Evolutionary conservation across 2,329 filamentous ascomycete species (phyloP).

Genomic region (Fusarium sp.): DNA sequence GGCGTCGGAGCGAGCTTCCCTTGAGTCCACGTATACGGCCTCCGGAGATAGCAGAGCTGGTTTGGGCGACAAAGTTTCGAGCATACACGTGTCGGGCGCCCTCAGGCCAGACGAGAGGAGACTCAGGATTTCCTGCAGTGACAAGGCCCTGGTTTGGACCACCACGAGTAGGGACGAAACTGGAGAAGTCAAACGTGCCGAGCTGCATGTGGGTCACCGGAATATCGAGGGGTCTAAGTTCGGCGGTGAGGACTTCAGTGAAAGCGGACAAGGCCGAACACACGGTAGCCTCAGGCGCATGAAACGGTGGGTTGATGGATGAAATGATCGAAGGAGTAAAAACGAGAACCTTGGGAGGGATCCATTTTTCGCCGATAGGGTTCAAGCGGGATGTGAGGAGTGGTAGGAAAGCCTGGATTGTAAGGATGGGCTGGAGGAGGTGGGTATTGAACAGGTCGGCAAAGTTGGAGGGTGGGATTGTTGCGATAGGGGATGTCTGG

Average conservation of each 20-base stretch:
- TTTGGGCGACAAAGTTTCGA: slow-evolving; percentile 70
- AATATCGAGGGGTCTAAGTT: slow-evolving; percentile 81
- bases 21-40: slow-evolving; percentile 70
- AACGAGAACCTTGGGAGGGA: slow-evolving; percentile 77
- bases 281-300: slow-evolving; percentile 88
- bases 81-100: slow-evolving; percentile 71
- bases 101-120: slow-evolving; percentile 73
- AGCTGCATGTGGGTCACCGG: slow-evolving; percentile 90
- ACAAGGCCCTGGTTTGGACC: slow-evolving; percentile 55
- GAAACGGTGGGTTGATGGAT: slow-evolving; percentile 83
- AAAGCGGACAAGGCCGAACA: slow-evolving; percentile 89
- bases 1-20: slow-evolving; percentile 79
- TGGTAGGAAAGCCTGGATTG: slow-evolving; percentile 89
- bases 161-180: slow-evolving; percentile 66
- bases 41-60: slow-evolving; percentile 67
- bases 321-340: slow-evolving; percentile 85
- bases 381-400: slow-evolving; percentile 75
- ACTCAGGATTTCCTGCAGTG: slow-evolving; percentile 59
- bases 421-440: slow-evolving; percentile 88
- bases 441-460: slow-evolving; percentile 94
- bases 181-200: slow-evolving; percentile 87
- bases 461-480: slow-evolving; percentile 85
- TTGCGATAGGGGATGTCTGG: slow-evolving; percentile 85
- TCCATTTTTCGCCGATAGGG: slow-evolving; percentile 63
- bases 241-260: slow-evolving; percentile 81